Percentiles rank a stretch among this genome's conserved stretches.
phyloP scores from a whole-genome alignment of 306 rosid genomes.

The Mucuna pruriens region DNA sequence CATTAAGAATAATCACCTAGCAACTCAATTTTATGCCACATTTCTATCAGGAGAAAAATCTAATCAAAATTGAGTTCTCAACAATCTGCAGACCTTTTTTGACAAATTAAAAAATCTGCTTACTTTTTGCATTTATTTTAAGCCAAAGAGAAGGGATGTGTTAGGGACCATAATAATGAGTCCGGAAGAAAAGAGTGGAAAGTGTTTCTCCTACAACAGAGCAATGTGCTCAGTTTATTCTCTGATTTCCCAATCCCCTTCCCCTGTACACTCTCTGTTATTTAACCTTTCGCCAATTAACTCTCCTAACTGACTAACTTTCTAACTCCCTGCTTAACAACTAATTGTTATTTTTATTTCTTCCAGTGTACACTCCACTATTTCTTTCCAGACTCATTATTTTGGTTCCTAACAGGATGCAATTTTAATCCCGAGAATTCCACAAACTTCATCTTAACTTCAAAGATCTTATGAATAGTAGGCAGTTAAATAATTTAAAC shows the following conservation, averaged over 20 bases:
- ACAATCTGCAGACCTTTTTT: not conserved
- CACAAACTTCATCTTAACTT: not conserved
- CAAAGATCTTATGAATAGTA: not conserved
- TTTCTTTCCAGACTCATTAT: not conserved
- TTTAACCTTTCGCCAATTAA: not conserved
- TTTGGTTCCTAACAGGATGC: not conserved
- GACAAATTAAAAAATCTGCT: not conserved
- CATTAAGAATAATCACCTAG: not conserved
- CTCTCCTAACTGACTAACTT: too few species aligned
- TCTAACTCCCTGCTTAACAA: not conserved
- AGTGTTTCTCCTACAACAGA: not conserved
- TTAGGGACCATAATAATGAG: too few species aligned
- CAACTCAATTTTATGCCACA: not conserved
- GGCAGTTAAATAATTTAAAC: conserved; percentile 2
- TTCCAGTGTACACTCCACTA: not conserved
- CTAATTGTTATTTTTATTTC: too few species aligned
- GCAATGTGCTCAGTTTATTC: not conserved
- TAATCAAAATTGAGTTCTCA: conserved; percentile 7
- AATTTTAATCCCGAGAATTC: not conserved
- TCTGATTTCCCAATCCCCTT: not conserved
- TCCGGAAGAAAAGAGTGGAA: too few species aligned
- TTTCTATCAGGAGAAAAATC: conserved; percentile 17
- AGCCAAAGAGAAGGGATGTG: conserved; percentile 17
- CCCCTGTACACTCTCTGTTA: not conserved
- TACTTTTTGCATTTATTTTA: not conserved